Evolutionary conservation across 2,329 filamentous ascomycete genomes (phyloP), one percentile per base, ranked within the genome.

Genomic region (Aureobasidium lini): DNA sequence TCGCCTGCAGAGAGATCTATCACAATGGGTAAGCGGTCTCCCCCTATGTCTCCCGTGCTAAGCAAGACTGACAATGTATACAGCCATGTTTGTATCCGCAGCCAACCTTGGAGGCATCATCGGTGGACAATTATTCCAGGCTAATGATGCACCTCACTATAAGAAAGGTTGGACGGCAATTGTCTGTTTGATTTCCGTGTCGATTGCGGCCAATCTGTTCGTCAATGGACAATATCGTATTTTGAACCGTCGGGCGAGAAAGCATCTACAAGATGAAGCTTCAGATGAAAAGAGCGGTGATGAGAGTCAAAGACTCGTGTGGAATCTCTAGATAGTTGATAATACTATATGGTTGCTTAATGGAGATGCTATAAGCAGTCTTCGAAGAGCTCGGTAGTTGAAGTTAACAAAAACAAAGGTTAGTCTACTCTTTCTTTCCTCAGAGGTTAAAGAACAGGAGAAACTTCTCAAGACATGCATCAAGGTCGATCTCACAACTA

Each of bases 81-180:
- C 15, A 40, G 64, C 64, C 13, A 59, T 66, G n/a, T 63, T 66
- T 46, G 64, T 66, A 56, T 64, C 64, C 60, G 49, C 60, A 6
- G 63, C 63, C n/a, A 66, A 66, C 40, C 47, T 46, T 11, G 61
- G 62, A 8, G 63, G 63, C 15, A 65, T 66, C 46, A 60, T 66
- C n/a, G 64, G 64, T 6, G 47, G 59, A 8, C 64, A 66, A 56
- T 15, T 66, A 13, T 66, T 66, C 60, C 64, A 65, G 50, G 11
- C 23, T 11, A 18, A 31, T 13, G 64, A 66, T 34, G 58, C 32
- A 29, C 63, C 32, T 29, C 63, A 59, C 4, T 66, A 66, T 49
- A 23, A 31, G 9, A 62, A 42, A 0, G 64, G 64, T 11, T 66
- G 64, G 64, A 58, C 62, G 6, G 61, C 53, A 8, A 64, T 65